These are phyloP conservation scores for Fraxinus latifolia DNA, from an alignment of 305 asterid genomes.

Conservation along the genomic window DNA sequence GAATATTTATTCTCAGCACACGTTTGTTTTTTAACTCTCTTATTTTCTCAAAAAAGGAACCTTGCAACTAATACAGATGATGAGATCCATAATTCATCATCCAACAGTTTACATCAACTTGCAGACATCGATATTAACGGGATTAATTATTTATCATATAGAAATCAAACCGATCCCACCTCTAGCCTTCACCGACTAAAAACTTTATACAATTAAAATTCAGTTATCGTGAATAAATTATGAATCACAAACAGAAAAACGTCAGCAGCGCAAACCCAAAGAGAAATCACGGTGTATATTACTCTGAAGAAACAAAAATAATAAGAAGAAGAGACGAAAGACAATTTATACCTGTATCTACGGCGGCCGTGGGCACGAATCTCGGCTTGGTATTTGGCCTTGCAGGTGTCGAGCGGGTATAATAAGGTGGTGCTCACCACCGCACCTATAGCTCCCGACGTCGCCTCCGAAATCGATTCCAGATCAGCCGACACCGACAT, in stretches of 20 bases:
- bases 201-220: neutral
- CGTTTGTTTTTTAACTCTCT: neutral
- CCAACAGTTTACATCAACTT: neutral
- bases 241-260: neutral
- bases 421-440: slow-evolving; percentile 43
- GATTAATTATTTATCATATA: neutral
- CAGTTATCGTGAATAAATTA: neutral
- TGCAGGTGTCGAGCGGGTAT: slow-evolving; percentile 50
- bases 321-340: neutral
- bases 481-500: slow-evolving; percentile 30
- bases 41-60: neutral
- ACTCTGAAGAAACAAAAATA: neutral
- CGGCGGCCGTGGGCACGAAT: slow-evolving; percentile 37
- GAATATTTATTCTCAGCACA: neutral
- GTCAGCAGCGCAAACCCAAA: neutral
- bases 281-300: neutral
- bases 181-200: neutral
- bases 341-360: slow-evolving; percentile 37
- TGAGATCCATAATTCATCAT: neutral
- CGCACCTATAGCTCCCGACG: slow-evolving; percentile 49
- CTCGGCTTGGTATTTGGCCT: slow-evolving; percentile 50
- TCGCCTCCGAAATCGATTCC: slow-evolving; percentile 44
- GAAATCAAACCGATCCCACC: neutral
- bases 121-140: neutral
- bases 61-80: neutral